Evolutionary conservation across 495 filamentous ascomycete genomes (phyloP), one percentile per base, ranked within the genome.

Genomic region (Daldinia grandis): DNA sequence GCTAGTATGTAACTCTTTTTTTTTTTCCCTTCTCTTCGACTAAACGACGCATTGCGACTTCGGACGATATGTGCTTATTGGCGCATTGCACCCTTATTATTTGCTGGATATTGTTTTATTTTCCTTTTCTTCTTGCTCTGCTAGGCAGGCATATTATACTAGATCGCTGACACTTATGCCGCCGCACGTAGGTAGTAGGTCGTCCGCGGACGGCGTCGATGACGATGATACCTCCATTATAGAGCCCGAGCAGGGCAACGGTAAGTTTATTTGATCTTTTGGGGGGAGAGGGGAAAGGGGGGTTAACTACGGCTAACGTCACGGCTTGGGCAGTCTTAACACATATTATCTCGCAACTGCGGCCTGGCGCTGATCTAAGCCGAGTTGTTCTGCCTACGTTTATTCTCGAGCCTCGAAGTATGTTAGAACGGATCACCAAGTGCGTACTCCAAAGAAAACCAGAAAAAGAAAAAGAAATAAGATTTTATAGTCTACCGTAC

Each of bases 381-480:
- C 89, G 94, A 72, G 94, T 99, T 60, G 93, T 94, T 30, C 82
- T 99, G 65, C 95, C 95, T 28, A 99, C 95, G 35, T 99, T 99
- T 80, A 99, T 99, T 73, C 86, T 99, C 55, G 95, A 99, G 78
- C 95, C 95, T 4, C 89, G 93, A 75, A 97, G 94, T 68, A 99
- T 99, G 95, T 81, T 99, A 75, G 95, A 99, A 81, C 87, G 95
- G 35, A 99, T 99, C 73, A 99, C 95, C 74, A 99, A 99, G 94
- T 97, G 65, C 71, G 73, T 64, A 59, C 14, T 12, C 21, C 49
- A 21, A 86, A n/a, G n/a, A n/a, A n/a, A n/a, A n/a, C n/a, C n/a
- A n/a, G n/a, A n/a, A n/a, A n/a, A n/a, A n/a, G n/a, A n/a, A n/a
- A n/a, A n/a, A n/a, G n/a, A n/a, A n/a, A n/a, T n/a, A n/a, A n/a